These are phyloP conservation scores for Podospora pseudoanserina DNA, from an alignment of 495 filamentous ascomycete species.

Conservation along the genomic window DNA sequence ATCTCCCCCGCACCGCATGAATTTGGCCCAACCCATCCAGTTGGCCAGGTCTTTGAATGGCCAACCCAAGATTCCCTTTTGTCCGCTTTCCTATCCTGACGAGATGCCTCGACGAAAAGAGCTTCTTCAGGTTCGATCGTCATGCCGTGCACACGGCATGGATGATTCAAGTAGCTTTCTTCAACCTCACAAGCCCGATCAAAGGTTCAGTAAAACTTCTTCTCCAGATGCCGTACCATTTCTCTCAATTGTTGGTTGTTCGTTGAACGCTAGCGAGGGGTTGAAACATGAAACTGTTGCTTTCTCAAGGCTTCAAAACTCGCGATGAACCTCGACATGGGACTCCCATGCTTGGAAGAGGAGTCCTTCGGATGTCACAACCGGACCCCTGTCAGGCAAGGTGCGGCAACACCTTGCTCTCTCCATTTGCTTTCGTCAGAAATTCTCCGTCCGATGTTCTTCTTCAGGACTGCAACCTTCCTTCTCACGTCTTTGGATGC, in stretches of 20 bases:
- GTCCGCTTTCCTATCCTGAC: neutral
- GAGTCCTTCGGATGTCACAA: constrained; percentile 6
- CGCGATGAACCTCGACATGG: constrained; percentile 5
- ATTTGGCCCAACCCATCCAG: constrained; percentile 12
- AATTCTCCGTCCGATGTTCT: constrained; percentile 1
- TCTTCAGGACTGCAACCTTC: neutral
- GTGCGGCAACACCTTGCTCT: neutral
- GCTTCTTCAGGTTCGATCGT: constrained; percentile 17
- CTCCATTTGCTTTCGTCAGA: constrained; percentile 4
- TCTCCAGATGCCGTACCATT: neutral
- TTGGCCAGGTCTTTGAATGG: constrained; percentile 24
- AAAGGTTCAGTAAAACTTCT: neutral
- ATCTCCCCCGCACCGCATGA: constrained; percentile 17
- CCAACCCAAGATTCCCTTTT: constrained; percentile 4
- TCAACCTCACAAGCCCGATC: neutral
- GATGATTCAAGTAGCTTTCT: constrained; percentile 16
- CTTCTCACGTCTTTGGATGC: neutral
- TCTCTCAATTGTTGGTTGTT: neutral
- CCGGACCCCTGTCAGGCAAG: constrained; percentile 3
- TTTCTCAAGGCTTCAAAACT: constrained; percentile 7
- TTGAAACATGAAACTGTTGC: constrained; percentile 6
- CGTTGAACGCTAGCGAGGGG: constrained; percentile 7
- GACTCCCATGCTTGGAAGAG: constrained; percentile 1
- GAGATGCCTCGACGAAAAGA: constrained; percentile 10
- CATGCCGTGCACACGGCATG: constrained; percentile 16